Evolutionary conservation across 495 filamentous ascomycete species (phyloP).

Genomic region (Aspergillus ostianus): DNA sequence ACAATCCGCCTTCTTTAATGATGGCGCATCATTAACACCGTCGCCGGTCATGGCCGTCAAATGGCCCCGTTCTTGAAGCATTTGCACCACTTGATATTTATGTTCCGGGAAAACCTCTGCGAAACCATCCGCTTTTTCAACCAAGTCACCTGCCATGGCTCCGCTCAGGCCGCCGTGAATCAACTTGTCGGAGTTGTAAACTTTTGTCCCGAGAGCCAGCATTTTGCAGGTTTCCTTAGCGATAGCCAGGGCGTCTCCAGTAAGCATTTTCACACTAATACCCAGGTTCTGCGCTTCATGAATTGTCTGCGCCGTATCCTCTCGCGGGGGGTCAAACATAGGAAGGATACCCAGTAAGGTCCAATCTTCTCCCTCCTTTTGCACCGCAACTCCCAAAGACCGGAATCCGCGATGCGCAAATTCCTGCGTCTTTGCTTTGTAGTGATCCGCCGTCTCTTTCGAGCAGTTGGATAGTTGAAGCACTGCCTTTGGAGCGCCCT

Average conservation of each 20-base stretch:
- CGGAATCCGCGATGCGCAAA: constrained; percentile 75
- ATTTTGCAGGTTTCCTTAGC: constrained; percentile 78
- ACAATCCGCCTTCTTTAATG: constrained; percentile 89
- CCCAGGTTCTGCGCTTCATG: constrained; percentile 68
- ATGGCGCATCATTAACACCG: constrained; percentile 96
- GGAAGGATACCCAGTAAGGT: constrained; percentile 67
- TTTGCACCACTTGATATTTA: constrained; percentile 97
- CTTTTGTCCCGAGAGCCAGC: constrained; percentile 71
- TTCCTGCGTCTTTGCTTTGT: constrained; percentile 65
- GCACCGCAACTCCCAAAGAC: constrained; percentile 68
- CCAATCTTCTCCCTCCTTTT: constrained; percentile 62
- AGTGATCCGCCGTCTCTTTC: constrained; percentile 56
- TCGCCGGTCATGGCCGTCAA: constrained; percentile 98
- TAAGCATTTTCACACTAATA: constrained; percentile 74
- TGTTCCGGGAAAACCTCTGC: constrained; percentile 95
- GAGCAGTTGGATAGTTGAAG: constrained; percentile 62
- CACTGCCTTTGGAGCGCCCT: constrained; percentile 71
- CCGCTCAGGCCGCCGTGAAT: constrained; percentile 69
- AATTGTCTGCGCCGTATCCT: constrained; percentile 75
- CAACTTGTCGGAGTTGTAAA: constrained; percentile 69
- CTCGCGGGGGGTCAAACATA: constrained; percentile 74
- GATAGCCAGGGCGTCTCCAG: constrained; percentile 72
- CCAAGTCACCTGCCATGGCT: constrained; percentile 66
- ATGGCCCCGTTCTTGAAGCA: constrained; percentile 94
- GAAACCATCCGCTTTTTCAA: constrained; percentile 72